Base-by-base conservation (phyloP, 2,329 filamentous ascomycete genomes). In the Domatiomyces catenatus region DNA sequence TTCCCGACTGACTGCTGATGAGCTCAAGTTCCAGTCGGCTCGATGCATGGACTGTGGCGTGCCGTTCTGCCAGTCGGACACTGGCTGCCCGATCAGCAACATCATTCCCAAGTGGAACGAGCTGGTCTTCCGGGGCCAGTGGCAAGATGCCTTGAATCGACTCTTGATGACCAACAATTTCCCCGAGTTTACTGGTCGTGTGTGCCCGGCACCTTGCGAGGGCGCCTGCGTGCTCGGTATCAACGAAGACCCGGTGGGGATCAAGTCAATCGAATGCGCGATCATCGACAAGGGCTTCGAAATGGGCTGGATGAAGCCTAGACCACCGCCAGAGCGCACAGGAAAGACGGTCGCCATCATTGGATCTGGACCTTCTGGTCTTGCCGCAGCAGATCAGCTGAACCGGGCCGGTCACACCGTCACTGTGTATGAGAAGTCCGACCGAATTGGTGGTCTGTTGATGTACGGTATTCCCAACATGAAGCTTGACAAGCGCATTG, bases 401-500 rank as follows among this genome's bases (percentile, higher is more conserved):
- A 96, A 96, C 78, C 84, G 84, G 61, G 86, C 85, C 60, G 90
- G 90, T 24, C 90, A 96, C 71, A 71, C 66, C 3, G 87, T 95
- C 50, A 94, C 87, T 10, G 80, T 96, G 17, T 95, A 92, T 63
- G 90, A 96, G 75, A 86, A 90, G 57, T 80, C 88, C 53, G 90
- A 96, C 65, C 86, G 90, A 58, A 73, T 84, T 52, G 90, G 90
- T 70, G 90, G 90, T 67, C 75, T 96, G 50, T 79, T 96, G 62
- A 95, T 95, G 90, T 95, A 96, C 65, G 90, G 90, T 59, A 96
- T 96, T 59, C 90, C 90, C 59, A 96, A 96, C 75, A 96, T 96
- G 90, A 96, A 96, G 75, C 84, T 96, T 43, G 90, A 96, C 73
- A 96, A 96, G 77, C 87, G 87, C 64, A 82, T 95, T 56, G 90